phyloP scores from a whole-genome alignment of 2,329 filamentous ascomycete genomes.

The Aspergillus persii region DNA sequence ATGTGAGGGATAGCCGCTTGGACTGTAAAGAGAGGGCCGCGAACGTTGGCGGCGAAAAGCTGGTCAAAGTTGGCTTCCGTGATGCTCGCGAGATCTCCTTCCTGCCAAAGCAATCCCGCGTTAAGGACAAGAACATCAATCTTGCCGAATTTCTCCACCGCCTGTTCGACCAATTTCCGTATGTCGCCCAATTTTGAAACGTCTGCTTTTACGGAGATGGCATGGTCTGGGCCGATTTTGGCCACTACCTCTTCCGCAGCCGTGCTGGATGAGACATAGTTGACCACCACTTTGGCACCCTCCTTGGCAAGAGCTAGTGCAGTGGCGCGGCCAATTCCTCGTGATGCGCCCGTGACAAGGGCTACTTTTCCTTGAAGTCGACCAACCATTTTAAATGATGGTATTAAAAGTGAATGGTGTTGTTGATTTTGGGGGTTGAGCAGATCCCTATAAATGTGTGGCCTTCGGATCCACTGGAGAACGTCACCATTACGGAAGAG shows the following conservation, averaged over 20 bases:
- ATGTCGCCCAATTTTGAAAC: constrained; percentile 46
- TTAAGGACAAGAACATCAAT: constrained; percentile 59
- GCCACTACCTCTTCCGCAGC: constrained; percentile 55
- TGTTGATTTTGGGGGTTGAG: no score
- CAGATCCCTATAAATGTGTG: no score
- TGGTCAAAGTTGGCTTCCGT: constrained; percentile 52
- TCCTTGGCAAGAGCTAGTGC: constrained; percentile 32
- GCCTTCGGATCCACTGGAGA: no score
- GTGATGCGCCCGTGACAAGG: constrained; percentile 37
- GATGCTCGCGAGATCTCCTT: constrained; percentile 49
- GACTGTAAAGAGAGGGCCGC: constrained; percentile 54
- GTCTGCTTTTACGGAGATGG: constrained; percentile 56
- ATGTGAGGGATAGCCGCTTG: constrained; percentile 43
- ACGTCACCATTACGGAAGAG: no score
- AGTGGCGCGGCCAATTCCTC: constrained; percentile 38
- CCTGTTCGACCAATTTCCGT: constrained; percentile 47
- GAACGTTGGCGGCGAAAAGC: constrained; percentile 54
- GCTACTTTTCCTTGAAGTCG: no score
- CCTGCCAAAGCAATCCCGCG: constrained; percentile 48
- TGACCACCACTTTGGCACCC: constrained; percentile 46
- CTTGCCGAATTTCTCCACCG: constrained; percentile 50
- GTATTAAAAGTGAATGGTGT: no score
- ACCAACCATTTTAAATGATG: no score
- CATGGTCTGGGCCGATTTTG: constrained; percentile 44
- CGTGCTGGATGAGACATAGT: constrained; percentile 56